A percentile compares a stretch with the other conserved stretches of the same genome.
Evolutionary conservation across 306 rosid genomes (phyloP).

Genomic region (Fagus sylvatica): DNA sequence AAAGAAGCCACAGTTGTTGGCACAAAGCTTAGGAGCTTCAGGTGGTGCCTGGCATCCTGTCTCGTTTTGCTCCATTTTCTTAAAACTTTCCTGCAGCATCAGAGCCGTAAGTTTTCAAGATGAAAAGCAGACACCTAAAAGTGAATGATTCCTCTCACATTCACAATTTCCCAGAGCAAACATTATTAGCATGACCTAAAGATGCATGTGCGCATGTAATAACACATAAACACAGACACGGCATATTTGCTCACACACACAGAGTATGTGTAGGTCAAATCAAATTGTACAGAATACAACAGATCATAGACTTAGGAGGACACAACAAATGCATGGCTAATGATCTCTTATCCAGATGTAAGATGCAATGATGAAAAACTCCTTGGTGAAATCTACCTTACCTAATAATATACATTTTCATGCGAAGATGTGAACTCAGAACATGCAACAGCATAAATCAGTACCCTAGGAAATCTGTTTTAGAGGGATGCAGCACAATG

Average conservation of each 20-base stretch:
- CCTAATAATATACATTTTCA: too few species aligned
- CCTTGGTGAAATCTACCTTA: too few species aligned
- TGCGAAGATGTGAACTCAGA: too few species aligned
- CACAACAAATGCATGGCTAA: neutral
- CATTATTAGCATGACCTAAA: neutral
- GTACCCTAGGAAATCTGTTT: too few species aligned
- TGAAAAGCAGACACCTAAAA: neutral
- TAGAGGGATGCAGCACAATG: too few species aligned
- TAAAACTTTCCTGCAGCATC: slow-evolving; percentile 23
- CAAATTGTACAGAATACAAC: neutral
- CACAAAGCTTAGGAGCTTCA: slow-evolving; percentile 52
- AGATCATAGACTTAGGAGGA: neutral
- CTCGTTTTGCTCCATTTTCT: slow-evolving; percentile 44
- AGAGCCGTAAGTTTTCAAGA: neutral
- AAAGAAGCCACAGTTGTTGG: slow-evolving; percentile 50
- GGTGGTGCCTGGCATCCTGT: slow-evolving; percentile 52
- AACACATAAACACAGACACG: neutral
- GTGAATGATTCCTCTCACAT: neutral
- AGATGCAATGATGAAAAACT: neutral
- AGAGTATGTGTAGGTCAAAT: neutral
- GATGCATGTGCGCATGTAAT: neutral
- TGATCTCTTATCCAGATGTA: neutral
- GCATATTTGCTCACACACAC: neutral
- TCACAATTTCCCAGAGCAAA: neutral
- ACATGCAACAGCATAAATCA: too few species aligned